Base-by-base conservation (phyloP, 345 rosid species). In the Lumnitzera racemosa region DNA sequence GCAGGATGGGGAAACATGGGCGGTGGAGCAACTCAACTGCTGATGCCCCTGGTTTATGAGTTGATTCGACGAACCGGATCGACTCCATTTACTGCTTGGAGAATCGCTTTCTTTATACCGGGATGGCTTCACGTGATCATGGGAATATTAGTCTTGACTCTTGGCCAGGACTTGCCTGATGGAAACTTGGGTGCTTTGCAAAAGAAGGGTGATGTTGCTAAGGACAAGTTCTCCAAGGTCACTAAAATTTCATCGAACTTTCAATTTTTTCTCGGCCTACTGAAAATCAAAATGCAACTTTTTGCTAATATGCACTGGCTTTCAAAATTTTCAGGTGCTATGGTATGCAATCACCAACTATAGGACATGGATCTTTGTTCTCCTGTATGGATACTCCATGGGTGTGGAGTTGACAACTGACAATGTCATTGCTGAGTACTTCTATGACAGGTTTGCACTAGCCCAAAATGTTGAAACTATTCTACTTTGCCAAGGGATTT, bases 1-100 rank as follows among this genome's bases (percentile, higher is more conserved):
- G 98, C 91, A 1, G 96, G 96, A 2, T 91, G 98, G 98, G 98
- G 98, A 0, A 91, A 88, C 62, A 86, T 88, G 96, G 98, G 98
- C 0, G 95, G 98, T 3, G 96, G 98, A 3, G 90, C 85, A 15
- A 91, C 98, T 29, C 98, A 88, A 70, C 79, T 91, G 1, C 13
- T 88, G 47, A 91, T 91, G 98, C 96, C 98, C 1, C 0, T 91
- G 13, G 90, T 91, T 55, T 88, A 80, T 51, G 96, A 91, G 41
- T 46, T 88, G 60, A 79, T 91, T 24, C 52, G 63, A 51, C 70
- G 65, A 24, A 12, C 51, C 0, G 96, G 98, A 6, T 56, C 95
- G 0, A 83, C 91, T 29, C 86, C 96, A 2, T 91, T 84, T 77
- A 81, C 87, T 1, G 95, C 96, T 11, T 91, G 98, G 96, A 84